Base-by-base conservation (phyloP, 2,329 filamentous ascomycete species). In the Cercospora beticola region DNA sequence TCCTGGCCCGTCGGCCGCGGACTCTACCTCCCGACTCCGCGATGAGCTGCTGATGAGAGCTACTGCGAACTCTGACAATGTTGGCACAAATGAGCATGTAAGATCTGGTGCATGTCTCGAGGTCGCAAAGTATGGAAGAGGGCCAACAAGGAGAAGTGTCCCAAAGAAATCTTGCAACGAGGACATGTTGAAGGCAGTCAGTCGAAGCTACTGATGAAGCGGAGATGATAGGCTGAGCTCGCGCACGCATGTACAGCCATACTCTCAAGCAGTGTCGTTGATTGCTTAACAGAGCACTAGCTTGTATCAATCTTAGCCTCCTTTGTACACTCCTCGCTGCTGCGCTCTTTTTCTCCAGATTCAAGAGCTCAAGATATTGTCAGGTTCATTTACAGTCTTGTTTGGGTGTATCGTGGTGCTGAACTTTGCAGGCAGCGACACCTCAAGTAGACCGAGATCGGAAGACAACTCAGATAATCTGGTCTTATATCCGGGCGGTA, bases 391-490 rank as follows among this genome's bases (percentile, higher is more conserved):
- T 16, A 9, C 4, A 18, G 54, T 30, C 21, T 5, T 40, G 9
- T 28, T 18, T 16, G 16, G 12, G 43, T 66, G 43, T 28, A 68
- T 23, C 18, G 31, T 57, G 30, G 68, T 70, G 26, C 59, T 21
- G 23, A 70, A 70, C 3, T 59, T n/a, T 2, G 62, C 68, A n/a
- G 68, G 68, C 23, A 70, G 49, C 4, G 68, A 58, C 16, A 70
- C 68, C 26, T 70, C 68, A 8, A 70, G 68, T 23, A 70, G 43
- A 6, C 16, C 66, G 26, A 70, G 33, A 49, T 70, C 65, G 4
- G 57, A n/a, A 12, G 68, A 70, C 8, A 68, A 7, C 21, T 63
- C 21, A 12, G 10, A 54, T n/a, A 70, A 31, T 23, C 62, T 61
- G 8, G 62, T 68, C 23, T 66, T 65, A 16, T 59, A 14, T 7